Conservation (phyloP, 805 yeast species). For the Saccharomycopsis malanga region DNA sequence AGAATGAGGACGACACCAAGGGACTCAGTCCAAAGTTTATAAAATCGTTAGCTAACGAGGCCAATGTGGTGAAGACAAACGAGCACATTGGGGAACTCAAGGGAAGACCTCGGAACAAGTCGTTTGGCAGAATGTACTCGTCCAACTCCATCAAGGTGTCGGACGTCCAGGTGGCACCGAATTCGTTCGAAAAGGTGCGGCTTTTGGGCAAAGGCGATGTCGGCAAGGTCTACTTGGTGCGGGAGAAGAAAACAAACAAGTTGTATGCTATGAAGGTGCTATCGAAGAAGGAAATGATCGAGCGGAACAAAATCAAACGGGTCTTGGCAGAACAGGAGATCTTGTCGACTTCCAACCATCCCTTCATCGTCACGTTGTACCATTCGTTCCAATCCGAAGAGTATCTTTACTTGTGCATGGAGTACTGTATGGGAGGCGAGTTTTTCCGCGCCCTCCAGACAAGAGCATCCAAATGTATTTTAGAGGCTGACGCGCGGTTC, state of each 20-base stretch:
- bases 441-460: conserved; percentile 95
- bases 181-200: conserved; percentile 81
- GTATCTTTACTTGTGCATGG: conserved; percentile 90
- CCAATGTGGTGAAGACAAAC: conserved; percentile 20
- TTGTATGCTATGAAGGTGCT: conserved; percentile 90
- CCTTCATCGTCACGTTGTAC: conserved; percentile 91
- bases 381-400: conserved; percentile 96
- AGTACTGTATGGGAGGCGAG: conserved; percentile 99
- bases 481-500: conserved; percentile 84
- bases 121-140: conserved; percentile 57
- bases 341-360: conserved; percentile 90
- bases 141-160: conserved; percentile 66
- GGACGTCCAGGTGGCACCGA: conserved; percentile 77
- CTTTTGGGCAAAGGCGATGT: conserved; percentile 97
- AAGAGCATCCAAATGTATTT: conserved; percentile 73
- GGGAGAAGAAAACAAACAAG: conserved; percentile 67
- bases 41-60: conserved; percentile 13
- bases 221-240: conserved; percentile 89
- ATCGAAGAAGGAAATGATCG: conserved; percentile 87
- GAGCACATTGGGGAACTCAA: conserved; percentile 35
- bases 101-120: conserved; percentile 37
- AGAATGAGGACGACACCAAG: conserved; percentile 7
- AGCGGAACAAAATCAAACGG: conserved; percentile 88
- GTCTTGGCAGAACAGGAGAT: conserved; percentile 97
- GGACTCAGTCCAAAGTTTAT: neutral